Base-by-base conservation (phyloP, 305 asterid species). In the Fraxinus latifolia region DNA sequence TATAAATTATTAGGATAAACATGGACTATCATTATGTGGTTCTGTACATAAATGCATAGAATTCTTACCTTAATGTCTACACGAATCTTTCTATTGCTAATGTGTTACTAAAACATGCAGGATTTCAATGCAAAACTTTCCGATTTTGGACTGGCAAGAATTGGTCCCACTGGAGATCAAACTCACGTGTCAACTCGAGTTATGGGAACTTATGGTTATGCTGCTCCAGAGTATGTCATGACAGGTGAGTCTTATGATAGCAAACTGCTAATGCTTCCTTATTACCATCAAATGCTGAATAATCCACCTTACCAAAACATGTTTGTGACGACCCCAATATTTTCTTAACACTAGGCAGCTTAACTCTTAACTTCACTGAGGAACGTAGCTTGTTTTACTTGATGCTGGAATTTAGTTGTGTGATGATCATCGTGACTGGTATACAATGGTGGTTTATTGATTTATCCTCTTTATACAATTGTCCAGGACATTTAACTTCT, bases 241-340 rank as follows among this genome's bases (percentile, higher is more conserved):
- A 95, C 98, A 1, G 98, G 99, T 95, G 86, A 90, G 95, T 83
- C 53, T 76, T 50, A 62, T 23, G 32, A 62, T 23, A 25, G n/a
- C 32, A 15, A 12, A 72, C 11, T 31, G 77, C 27, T 33, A 33
- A 37, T 34, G 77, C 23, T 72, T 37, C 50, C 70, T 19, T 58
- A 17, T 1, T 55, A 1, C 27, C 7, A 2, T 5, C 11, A 58
- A 19, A 32, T 33, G 47, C 50, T 31, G 39, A 32, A 32, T 29
- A 72, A 5, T 37, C 77, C 29, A 32, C 27, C 2, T 36, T 39
- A 25, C n/a, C 60, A 7, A 19, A 15, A 29, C 36, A 74, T 19
- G 32, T 39, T 37, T 36, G 67, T 3, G 17, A 36, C 7, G 9
- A 21, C 14, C 19, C 15, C 27, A 39, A 31, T 9, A 9, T 74